phyloP scores from a whole-genome alignment of 805 yeast genomes.

The Ogataea nonfermentans region DNA sequence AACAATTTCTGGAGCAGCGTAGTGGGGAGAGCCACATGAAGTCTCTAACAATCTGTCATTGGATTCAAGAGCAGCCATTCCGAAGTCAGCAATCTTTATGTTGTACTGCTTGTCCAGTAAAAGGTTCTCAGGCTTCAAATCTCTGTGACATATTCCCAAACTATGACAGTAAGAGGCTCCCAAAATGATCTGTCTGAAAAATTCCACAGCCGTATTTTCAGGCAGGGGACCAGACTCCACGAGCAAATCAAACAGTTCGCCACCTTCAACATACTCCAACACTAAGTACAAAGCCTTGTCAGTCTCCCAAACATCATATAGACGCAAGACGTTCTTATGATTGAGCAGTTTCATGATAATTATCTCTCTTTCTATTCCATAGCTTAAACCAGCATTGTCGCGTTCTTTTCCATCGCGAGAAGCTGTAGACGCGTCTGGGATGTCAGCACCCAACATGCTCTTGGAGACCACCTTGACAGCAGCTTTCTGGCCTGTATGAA shows the following conservation, averaged over 20 bases:
- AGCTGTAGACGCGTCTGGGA: slow-evolving; percentile 9
- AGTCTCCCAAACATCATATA: slow-evolving; percentile 87
- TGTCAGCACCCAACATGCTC: slow-evolving; percentile 49
- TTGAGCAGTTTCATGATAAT: slow-evolving; percentile 79
- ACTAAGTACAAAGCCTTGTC: slow-evolving; percentile 81
- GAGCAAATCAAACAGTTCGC: slow-evolving; percentile 89
- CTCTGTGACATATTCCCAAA: slow-evolving; percentile 71
- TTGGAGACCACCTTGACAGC: slow-evolving; percentile 97
- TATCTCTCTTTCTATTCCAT: slow-evolving; percentile 84
- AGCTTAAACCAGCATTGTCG: slow-evolving; percentile 60
- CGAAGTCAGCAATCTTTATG: slow-evolving; percentile 96
- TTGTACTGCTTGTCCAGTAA: slow-evolving; percentile 78
- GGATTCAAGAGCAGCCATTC: slow-evolving; percentile 96
- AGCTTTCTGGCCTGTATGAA: slow-evolving; percentile 81
- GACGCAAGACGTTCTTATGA: slow-evolving; percentile 74
- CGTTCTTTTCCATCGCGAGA: slow-evolving; percentile 34
- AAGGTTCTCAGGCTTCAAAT: slow-evolving; percentile 77
- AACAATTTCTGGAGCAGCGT: slow-evolving; percentile 97
- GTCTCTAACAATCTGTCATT: slow-evolving; percentile 83
- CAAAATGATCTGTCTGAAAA: slow-evolving; percentile 69
- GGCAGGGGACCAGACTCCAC: slow-evolving; percentile 86
- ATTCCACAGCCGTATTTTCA: slow-evolving; percentile 85
- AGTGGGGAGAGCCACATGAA: slow-evolving; percentile 97
- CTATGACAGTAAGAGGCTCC: slow-evolving; percentile 70
- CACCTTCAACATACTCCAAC: slow-evolving; percentile 94